Base-by-base conservation (phyloP, 306 rosid genomes). In the Sphenostylis stenocarpa region DNA sequence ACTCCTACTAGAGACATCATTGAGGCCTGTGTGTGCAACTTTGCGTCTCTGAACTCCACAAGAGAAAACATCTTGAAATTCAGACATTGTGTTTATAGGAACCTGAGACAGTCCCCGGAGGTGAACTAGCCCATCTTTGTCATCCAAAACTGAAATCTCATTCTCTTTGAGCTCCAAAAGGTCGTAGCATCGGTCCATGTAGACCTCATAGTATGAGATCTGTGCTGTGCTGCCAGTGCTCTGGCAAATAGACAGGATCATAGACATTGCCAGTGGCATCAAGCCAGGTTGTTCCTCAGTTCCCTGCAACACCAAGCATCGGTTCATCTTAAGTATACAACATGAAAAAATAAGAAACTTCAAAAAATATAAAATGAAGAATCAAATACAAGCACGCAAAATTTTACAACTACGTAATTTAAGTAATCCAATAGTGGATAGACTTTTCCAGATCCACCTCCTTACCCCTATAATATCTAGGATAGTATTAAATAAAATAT, bases 1-100 rank as follows among this genome's bases (percentile, higher is more conserved):
- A 81, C 97, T 95, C 83, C 99, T 88, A 77, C 97, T 95, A 2
- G 99, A 95, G 70, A 95, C 94, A 71, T 95, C 97, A 51, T 92
- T 95, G 77, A 95, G 92, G 66, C 88, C 85, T 0, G 97, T 95
- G 81, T 95, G 97, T 2, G 99, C 96, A 2, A 85, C 83, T 82
- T 90, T 95, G 44, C 99, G 83, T 53, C 94, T 84, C 83, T 83
- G 96, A 79, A 92, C 77, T 29, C 94, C 97, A 3, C 88, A 41
- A 39, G 89, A 81, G 77, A 89, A 88, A 5, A 69, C 82, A 67
- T 89, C 92, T 48, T 78, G 72, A 75, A 95, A 92, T 24, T 92
- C 96, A 11, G 83, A 69, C 89, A 92, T 87, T 16, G 92, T 86
- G 57, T 62, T 81, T 20, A 95, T 79, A 20, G 86, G 84, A 69